Evolutionary conservation across 2,329 filamentous ascomycete species (phyloP).

Genomic region (Davidsoniella virescens): DNA sequence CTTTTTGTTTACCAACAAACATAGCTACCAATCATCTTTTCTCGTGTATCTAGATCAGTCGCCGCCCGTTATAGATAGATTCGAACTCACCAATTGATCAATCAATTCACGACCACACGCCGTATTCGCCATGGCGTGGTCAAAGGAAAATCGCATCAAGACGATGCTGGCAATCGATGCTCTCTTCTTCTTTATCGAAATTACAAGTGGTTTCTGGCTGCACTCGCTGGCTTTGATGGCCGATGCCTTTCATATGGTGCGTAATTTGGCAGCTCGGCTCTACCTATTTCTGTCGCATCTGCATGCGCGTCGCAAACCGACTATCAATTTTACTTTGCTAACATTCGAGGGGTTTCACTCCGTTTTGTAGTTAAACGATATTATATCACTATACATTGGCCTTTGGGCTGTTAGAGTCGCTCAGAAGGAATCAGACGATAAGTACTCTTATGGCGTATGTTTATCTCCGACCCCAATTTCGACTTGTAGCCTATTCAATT

Average conservation of each 20-base stretch:
- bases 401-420: constrained; percentile 90
- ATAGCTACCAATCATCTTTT: neutral
- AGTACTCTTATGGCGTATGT: constrained; percentile 85
- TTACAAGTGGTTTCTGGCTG: constrained; percentile 71
- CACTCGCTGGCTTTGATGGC: constrained; percentile 87
- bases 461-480: neutral
- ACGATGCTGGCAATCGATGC: constrained; percentile 85
- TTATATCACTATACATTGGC: constrained; percentile 81
- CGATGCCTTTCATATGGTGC: constrained; percentile 95
- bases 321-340: neutral
- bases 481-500: neutral
- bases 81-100: neutral
- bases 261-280: constrained; percentile 16
- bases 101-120: neutral
- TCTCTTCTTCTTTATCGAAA: constrained; percentile 77
- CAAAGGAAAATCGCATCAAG: constrained; percentile 81
- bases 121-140: constrained; percentile 52
- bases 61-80: neutral
- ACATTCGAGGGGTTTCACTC: neutral
- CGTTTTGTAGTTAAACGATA: constrained; percentile 65
- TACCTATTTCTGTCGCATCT: neutral
- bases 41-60: neutral
- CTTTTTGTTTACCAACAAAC: too few species aligned
- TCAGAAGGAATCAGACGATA: constrained; percentile 69
- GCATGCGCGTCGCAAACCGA: neutral